phyloP scores from a whole-genome alignment of 768 basidiomycete species.

The Russula vinacea region DNA sequence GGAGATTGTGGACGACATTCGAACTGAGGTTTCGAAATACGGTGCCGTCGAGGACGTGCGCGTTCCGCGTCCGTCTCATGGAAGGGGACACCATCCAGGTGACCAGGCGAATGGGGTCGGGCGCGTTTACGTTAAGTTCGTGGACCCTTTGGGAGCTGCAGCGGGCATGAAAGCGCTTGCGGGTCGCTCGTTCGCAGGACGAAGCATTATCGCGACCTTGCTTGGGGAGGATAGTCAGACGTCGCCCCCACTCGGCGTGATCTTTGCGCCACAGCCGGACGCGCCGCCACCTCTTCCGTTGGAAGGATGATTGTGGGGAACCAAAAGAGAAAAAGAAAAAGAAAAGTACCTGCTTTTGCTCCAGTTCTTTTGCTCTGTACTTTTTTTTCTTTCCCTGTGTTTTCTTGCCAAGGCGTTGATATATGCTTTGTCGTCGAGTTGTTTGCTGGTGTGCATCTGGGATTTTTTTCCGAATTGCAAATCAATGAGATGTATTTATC shows the following conservation, averaged over 20 bases:
- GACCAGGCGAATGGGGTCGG: constrained; percentile 94
- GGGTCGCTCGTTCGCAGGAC: constrained; percentile 81
- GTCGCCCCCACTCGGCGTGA: constrained; percentile 74
- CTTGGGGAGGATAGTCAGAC: constrained; percentile 82
- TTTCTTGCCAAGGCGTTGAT: neutral
- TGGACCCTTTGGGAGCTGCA: constrained; percentile 55
- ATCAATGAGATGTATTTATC: neutral
- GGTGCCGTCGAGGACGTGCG: constrained; percentile 81
- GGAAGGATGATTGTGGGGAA: constrained; percentile 23
- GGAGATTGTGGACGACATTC: constrained; percentile 92
- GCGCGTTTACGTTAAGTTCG: constrained; percentile 91
- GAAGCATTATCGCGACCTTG: constrained; percentile 83
- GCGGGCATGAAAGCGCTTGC: constrained; percentile 82
- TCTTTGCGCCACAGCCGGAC: constrained; percentile 81
- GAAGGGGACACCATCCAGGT: constrained; percentile 22
- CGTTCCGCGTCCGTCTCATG: constrained; percentile 77
- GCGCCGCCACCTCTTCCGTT: constrained; percentile 73
- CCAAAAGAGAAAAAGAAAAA: constrained; percentile 4
- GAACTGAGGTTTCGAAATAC: constrained; percentile 80
- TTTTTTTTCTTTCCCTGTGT: neutral
- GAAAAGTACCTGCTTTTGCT: constrained; percentile 7
- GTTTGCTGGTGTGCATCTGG: too few relatives aligned
- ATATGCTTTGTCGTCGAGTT: neutral
- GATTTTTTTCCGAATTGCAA: too few relatives aligned
- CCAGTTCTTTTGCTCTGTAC: constrained; percentile 9